Percentiles rank a stretch among this genome's conserved stretches.
These are phyloP conservation scores for Emmonsia crescens DNA, from an alignment of 2,329 filamentous ascomycete species.

Conservation along the genomic window DNA sequence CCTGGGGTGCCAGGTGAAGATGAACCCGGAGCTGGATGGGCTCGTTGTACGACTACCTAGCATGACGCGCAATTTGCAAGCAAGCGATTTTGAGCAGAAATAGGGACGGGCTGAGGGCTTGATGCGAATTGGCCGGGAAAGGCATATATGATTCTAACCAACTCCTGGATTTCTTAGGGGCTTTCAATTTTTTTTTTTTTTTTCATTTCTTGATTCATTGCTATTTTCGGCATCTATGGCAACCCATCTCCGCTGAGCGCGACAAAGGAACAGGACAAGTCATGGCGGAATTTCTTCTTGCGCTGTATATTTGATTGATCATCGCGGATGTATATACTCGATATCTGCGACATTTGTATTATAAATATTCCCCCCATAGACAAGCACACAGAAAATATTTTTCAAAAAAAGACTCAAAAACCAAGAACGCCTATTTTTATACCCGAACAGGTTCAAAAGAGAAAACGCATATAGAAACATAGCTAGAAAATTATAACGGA, in stretches of 20 bases:
- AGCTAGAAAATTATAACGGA: slow-evolving; percentile 18
- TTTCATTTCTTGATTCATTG: background rate
- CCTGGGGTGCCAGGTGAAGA: slow-evolving; percentile 80
- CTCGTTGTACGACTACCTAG: slow-evolving; percentile 72
- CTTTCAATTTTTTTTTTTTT: background rate
- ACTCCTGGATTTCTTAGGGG: background rate
- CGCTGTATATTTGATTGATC: background rate
- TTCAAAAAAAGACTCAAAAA: background rate
- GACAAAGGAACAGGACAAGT: background rate
- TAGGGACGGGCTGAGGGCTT: slow-evolving; percentile 17
- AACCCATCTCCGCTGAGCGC: background rate
- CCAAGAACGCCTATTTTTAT: background rate
- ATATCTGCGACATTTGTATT: slow-evolving; percentile 4
- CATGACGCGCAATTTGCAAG: slow-evolving; percentile 94
- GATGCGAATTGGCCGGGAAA: background rate
- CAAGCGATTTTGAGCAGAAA: slow-evolving; percentile 65
- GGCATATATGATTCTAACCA: background rate
- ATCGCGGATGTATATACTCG: background rate
- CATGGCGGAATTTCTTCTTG: background rate
- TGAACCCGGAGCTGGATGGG: slow-evolving; percentile 84
- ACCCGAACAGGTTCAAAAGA: slow-evolving; percentile 1
- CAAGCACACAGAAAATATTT: background rate
- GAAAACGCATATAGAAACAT: background rate
- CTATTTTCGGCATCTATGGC: background rate
- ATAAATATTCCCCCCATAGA: slow-evolving; percentile 4